Base-by-base conservation (phyloP, 2,329 filamentous ascomycete species). In the Nemania abortiva region DNA sequence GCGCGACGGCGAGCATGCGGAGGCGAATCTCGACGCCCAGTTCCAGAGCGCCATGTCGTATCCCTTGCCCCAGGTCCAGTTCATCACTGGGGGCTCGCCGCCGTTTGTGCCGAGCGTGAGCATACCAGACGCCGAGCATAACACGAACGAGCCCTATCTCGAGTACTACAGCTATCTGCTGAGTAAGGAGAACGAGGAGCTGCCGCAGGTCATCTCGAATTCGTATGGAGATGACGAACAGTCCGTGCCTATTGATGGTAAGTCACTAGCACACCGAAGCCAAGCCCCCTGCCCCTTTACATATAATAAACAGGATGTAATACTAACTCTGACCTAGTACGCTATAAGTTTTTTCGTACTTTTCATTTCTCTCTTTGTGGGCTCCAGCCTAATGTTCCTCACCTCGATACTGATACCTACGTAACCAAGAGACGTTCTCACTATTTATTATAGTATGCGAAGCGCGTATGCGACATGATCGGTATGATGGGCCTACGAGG, bases 101-200 rank as follows among this genome's bases (percentile, higher is more conserved):
- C 71, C 71, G n/a, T 73, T 73, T 42, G 66, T 69, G 22, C 64
- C 73, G 47, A 65, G 56, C 1, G 24, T 68, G 2, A 24, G 34
- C n/a, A 65, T 63, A 3, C 68, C 70, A 6, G 65, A 66, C 52
- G 65, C 52, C 11, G 61, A 68, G n/a, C 65, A 65, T n/a, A 85
- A 90, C 77, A 84, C 83, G 57, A 91, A 90, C 74, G 89, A 91
- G 80, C 89, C 89, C 0, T 91, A 91, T 77, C 81, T 91, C 1
- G 82, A 82, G 18, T 91, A 87, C 82, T 81, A 91, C 18, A 82
- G 87, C 71, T 87, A 87, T 77, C 77, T 91, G 11, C 82, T 90
- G 1, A 78, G 78, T 1, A 82, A 82, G 31, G 69, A 78, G 3
- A 76, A 81, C 20, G 66, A 68, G 54, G 65, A 61, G 31, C 80